A percentile compares a stretch with the other conserved stretches of the same genome.
Evolutionary conservation across 2,329 filamentous ascomycete species (phyloP).

Genomic region (Trichoderma koningii): DNA sequence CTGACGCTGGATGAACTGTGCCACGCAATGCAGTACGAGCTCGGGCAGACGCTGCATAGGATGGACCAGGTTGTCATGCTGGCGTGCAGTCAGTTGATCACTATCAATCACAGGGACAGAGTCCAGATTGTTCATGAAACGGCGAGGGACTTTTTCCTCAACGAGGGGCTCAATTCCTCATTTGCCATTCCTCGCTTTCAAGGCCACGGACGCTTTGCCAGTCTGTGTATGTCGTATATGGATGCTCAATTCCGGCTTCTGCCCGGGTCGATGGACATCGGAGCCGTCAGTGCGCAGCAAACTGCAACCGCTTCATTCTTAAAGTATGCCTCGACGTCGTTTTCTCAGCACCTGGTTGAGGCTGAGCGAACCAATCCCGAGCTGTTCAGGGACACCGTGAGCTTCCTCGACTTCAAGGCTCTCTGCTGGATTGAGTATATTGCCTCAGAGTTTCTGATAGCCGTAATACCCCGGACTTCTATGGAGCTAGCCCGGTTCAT

Average conservation of each 20-base stretch:
- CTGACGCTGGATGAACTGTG: no score
- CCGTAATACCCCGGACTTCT: not conserved
- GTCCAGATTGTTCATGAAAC: conserved; percentile 23
- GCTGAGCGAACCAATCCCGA: not conserved
- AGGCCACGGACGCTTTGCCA: conserved; percentile 9
- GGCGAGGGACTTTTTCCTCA: conserved; percentile 8
- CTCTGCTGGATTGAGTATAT: conserved; percentile 17
- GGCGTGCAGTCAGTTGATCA: conserved; percentile 15
- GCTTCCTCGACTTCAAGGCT: not conserved
- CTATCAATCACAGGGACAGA: conserved; percentile 5
- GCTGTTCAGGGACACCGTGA: not conserved
- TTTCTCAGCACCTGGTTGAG: not conserved
- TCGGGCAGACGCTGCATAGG: not conserved
- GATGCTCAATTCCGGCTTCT: conserved; percentile 10
- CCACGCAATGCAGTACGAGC: conserved; percentile 14
- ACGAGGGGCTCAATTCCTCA: not conserved
- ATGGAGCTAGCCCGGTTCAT: conserved; percentile 12
- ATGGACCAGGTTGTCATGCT: conserved; percentile 7
- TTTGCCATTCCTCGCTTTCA: not conserved
- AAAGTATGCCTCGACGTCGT: not conserved
- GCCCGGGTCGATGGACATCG: not conserved
- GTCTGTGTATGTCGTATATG: conserved; percentile 19
- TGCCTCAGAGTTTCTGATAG: not conserved
- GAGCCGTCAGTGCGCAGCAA: not conserved
- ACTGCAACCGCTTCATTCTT: not conserved